Evolutionary conservation across 306 rosid species (phyloP), one percentile per base, ranked within the genome.

Genomic region (Quercus gilva): DNA sequence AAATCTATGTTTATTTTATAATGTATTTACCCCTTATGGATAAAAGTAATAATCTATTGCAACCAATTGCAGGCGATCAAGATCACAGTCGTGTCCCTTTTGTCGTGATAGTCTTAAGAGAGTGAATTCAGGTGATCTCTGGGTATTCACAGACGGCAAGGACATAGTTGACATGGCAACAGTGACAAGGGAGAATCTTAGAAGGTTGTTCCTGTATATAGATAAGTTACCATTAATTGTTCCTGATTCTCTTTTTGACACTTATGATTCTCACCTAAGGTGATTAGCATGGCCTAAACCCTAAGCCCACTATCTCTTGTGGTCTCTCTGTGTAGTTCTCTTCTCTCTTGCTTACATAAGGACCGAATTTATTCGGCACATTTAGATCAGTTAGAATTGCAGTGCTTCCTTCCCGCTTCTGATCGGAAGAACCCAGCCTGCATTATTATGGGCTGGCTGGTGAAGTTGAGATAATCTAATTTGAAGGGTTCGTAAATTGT

Each of bases 1-100:
- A 26, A 31, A 65, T 33, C 5, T 65, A 29, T 17, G 71, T 57
- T 56, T 17, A 37, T 41, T 19, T 67, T 23, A 43, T 43, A 37
- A 59, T 23, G 33, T 33, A 26, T 55, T 23, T 57, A 33, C 56
- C 17, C 17, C 15, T 74, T 25, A 49, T 79, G 57, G 67, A 29
- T 65, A 79, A 75, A 57, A 79, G 60, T 18, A 37, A 65, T 23
- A 35, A 74, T 72, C 45, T 41, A 57, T 73, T 76, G 68, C 33
- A 69, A 20, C 31, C 59, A 23, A 65, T 55, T 83, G 80, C 97
- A 94, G 99, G 99, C 84, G 92, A 75, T 78, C 91, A 80, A 89
- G 97, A 75, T 94, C 99, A 2, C 93, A 90, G 60, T 94, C 97
- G 0, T 94, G 99, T 84, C 99, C 99, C 52, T 94, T 94, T 74